phyloP scores from a whole-genome alignment of 1,284 basidiomycete genomes.

The Trametes polyzona region DNA sequence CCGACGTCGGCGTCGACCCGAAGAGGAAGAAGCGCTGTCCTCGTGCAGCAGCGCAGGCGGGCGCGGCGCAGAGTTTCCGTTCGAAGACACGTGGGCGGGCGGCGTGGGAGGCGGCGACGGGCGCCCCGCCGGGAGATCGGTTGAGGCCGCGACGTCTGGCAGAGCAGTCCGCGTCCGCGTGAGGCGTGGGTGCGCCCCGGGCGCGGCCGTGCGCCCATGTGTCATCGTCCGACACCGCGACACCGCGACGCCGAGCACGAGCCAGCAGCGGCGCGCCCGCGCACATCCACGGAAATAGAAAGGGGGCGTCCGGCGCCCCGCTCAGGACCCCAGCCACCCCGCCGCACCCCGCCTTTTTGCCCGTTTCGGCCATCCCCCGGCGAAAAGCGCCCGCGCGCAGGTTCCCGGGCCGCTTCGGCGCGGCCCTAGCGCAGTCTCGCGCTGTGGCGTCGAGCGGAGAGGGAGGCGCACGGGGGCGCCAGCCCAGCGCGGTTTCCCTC shows the following conservation, averaged over 20 bases:
- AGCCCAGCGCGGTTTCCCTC: slow-evolving; percentile 5
- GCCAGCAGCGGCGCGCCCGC: too few relatives aligned
- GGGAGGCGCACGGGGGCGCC: background rate
- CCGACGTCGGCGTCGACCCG: background rate
- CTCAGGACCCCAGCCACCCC: slow-evolving; percentile 19
- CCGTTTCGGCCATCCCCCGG: slow-evolving; percentile 1
- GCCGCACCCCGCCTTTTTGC: slow-evolving; percentile 1
- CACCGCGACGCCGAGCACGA: too few relatives aligned
- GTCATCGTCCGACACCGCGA: slow-evolving; percentile 23
- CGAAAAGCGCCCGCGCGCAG: too few relatives aligned
- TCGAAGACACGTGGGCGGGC: slow-evolving; percentile 33
- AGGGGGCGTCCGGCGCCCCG: slow-evolving; percentile 6
- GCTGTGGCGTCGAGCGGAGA: background rate
- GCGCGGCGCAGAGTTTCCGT: slow-evolving; percentile 22
- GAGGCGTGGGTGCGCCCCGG: background rate
- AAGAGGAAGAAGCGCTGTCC: slow-evolving; percentile 9
- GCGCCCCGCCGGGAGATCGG: slow-evolving; percentile 17
- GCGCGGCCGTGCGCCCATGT: slow-evolving; percentile 16
- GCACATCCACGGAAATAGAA: slow-evolving; percentile 25
- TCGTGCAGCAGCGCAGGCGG: too few relatives aligned
- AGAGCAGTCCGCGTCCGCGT: background rate
- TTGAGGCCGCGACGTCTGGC: slow-evolving; percentile 14
- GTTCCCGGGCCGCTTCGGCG: too few relatives aligned
- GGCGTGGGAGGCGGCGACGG: slow-evolving; percentile 22
- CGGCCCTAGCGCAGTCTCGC: background rate